phyloP scores from a whole-genome alignment of 768 basidiomycete species.

The Baorangia bicolor region DNA sequence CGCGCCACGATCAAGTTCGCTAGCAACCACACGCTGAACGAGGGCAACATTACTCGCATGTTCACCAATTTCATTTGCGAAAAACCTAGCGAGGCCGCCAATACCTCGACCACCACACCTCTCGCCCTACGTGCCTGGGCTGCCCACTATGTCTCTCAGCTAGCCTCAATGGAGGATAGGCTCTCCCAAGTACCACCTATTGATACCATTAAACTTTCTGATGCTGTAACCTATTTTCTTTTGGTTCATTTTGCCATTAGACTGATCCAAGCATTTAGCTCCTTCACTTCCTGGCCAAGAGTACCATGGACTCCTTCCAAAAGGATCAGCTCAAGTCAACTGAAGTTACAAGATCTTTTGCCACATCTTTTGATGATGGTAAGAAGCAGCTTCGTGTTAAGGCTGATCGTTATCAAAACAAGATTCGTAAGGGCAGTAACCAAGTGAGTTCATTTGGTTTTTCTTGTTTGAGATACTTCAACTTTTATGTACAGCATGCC shows the following conservation, averaged over 20 bases:
- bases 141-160: conserved; percentile 31
- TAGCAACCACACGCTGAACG: neutral
- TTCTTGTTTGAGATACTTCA: neutral
- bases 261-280: conserved; percentile 15
- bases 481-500: conserved; percentile 12
- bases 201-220: conserved; percentile 26
- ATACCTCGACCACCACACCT: conserved; percentile 4
- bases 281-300: conserved; percentile 30
- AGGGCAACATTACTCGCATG: conserved; percentile 14
- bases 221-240: conserved; percentile 12
- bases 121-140: conserved; percentile 34
- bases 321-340: conserved; percentile 29
- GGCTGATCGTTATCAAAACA: conserved; percentile 31
- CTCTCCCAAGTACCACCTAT: conserved; percentile 24
- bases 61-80: conserved; percentile 15
- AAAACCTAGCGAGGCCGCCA: neutral
- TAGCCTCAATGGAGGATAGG: conserved; percentile 18
- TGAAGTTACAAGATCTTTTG: conserved; percentile 22
- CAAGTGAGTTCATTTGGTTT: conserved; percentile 34
- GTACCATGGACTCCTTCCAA: conserved; percentile 22
- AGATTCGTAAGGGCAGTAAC: conserved; percentile 30
- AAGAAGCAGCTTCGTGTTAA: conserved; percentile 18
- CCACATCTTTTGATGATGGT: conserved; percentile 7
- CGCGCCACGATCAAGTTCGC: conserved; percentile 20
- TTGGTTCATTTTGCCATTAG: neutral